Evolutionary conservation across 371 early-diverging fungal species (phyloP).

Genomic region (Zychaea mexicana): DNA sequence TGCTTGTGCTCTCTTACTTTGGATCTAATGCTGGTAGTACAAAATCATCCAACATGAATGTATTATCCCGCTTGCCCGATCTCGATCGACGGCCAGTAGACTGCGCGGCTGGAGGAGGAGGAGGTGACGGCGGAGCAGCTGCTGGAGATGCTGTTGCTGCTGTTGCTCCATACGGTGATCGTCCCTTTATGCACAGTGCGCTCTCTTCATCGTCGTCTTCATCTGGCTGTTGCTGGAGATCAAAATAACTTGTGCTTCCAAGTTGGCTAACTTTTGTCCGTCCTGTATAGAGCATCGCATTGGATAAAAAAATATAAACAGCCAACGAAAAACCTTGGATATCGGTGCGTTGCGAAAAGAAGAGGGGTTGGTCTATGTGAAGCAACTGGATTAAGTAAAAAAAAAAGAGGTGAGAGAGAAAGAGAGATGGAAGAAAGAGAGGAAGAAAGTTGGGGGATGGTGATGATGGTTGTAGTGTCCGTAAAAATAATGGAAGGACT

Average conservation of each 20-base stretch:
- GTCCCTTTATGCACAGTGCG: background rate
- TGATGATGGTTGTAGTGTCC: background rate
- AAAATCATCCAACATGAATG: conserved; percentile 2
- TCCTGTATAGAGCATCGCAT: conserved; percentile 11
- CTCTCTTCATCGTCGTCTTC: conserved; percentile 12
- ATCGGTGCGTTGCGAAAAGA: too few relatives aligned
- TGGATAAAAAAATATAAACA: too few relatives aligned
- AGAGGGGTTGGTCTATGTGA: too few relatives aligned
- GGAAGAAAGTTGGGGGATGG: background rate
- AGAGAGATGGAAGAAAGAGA: background rate
- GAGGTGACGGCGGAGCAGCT: background rate
- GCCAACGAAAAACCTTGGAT: too few relatives aligned
- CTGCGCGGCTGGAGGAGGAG: background rate
- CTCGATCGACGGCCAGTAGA: background rate
- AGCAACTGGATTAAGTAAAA: background rate
- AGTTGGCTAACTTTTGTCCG: conserved; percentile 1
- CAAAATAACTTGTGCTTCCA: background rate
- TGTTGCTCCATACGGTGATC: background rate
- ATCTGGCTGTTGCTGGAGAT: conserved; percentile 3
- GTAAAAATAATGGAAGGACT: background rate
- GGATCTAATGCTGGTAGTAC: conserved; percentile 14
- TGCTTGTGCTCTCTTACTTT: conserved; percentile 3
- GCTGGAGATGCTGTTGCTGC: background rate
- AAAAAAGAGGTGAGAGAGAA: background rate
- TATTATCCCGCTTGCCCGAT: background rate